Base-by-base conservation (phyloP, 1,284 basidiomycete genomes). In the Wolfiporia cocos region DNA sequence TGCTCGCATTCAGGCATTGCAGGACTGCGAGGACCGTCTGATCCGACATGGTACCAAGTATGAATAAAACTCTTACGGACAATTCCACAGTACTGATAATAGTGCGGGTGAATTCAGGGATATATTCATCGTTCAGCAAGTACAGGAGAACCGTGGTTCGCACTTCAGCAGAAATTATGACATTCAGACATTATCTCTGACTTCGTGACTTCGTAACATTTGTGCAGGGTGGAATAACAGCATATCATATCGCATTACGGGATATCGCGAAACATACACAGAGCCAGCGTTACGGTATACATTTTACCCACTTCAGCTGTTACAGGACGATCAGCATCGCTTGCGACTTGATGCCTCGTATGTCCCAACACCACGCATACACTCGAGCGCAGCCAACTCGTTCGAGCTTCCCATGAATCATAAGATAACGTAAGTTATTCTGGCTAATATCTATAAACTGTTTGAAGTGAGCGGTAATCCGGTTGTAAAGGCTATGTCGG, bases 261-360 rank as follows among this genome's bases (percentile, higher is more conserved):
- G 24, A 4, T 57, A 58, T 5, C 23, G 6, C 6, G 37, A 39
- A 19, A 49, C 38, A 0, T 53, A 44, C 20, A 34, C 55, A 37
- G 57, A 59, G 1, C 56, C 65, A n/a, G 36, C 42, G 21, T 31
- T 56, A 0, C 37, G 58, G 21, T 69, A 70, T 42, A 63, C 57
- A 0, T 49, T 76, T 1, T 57, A 67, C 39, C 18, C 54, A 0
- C 49, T 78, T 34, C 56, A 64, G 4, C 47, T 78, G 10, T 65
- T 65, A 0, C 53, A 62, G 3, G 60, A 68, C 5, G 67, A 76
- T 47, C 60, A 61, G 30, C 69, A 77, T 0, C 53, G 54, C 0
- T 41, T 73, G 40, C 69, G 69, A 48, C 37, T 70, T 2, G 56
- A 73, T 47, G 40, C 58, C 0, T 55, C 34, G 1, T 56, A 62